Base-by-base conservation (phyloP, 2,329 filamentous ascomycete species). In the Bipolaris gigantea region DNA sequence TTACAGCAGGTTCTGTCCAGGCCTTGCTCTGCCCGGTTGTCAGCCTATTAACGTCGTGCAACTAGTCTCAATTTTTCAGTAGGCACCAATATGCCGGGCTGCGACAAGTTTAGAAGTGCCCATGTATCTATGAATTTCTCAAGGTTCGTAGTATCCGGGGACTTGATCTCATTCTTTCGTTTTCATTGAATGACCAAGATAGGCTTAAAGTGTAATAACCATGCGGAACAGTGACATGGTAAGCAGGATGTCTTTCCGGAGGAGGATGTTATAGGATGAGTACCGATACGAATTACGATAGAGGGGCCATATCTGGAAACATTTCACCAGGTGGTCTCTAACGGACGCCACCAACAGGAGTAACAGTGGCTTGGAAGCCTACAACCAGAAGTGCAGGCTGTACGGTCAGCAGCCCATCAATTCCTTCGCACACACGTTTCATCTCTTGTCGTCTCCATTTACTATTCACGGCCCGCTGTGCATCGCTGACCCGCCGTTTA, bases 301-400 rank as follows among this genome's bases (percentile, higher is more conserved):
- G 40, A 18, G 18, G n/a, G 21, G 32, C 38, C 16, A 16, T 42
- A 25, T 40, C 18, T 35, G 16, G 41, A 43, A 33, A 55, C 42
- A 47, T 21, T 27, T 35, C 47, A 50, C 34, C 57, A 32, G 59
- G 44, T 57, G 50, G 51, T 40, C 52, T 11, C 49, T 56, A 56
- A 55, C 30, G 53, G 9, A 49, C 58, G 49, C 63, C 57, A 57
- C 41, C 46, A 21, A 47, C 50, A 43, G 62, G 63, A 66, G 64
- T 65, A 64, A 67, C 64, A 62, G 63, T 67, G 64, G 64, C 64
- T 65, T 62, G 55, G 57, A 41, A 59, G 52, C 54, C 57, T 64
- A 57, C 57, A 52, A 65, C 63, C 18, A 48, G 44, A 45, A 43
- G 25, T 39, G 40, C 36, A 34, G 36, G 53, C 36, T 34, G 34